Percentiles rank a stretch among this genome's conserved stretches.
Conservation (phyloP, 2,329 filamentous ascomycete species). For the Fusarium napiforme region DNA sequence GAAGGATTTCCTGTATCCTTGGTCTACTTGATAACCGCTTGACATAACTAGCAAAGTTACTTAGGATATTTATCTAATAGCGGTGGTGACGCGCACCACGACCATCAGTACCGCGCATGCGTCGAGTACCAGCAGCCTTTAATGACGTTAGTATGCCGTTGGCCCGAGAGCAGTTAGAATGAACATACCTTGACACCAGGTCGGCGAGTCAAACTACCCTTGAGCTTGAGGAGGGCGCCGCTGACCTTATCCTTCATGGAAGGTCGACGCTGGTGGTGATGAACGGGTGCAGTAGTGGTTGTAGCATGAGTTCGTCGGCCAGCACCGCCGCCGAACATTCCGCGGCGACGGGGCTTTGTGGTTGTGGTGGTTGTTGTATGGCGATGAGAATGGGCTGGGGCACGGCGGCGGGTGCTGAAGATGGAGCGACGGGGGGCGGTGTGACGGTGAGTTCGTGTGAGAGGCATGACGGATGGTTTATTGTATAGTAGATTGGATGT, state of each 20-base stretch:
- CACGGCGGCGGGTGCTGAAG: conserved; percentile 40
- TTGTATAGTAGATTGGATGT: not conserved
- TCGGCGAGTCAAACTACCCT: conserved; percentile 73
- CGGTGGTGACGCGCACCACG: conserved; percentile 61
- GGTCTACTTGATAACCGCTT: not conserved
- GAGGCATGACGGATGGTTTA: conserved; percentile 46
- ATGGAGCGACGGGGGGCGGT: conserved; percentile 45
- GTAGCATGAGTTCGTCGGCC: conserved; percentile 52
- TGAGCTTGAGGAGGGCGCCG: conserved; percentile 78
- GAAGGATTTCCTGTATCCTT: conserved; percentile 10
- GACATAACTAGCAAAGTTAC: not conserved
- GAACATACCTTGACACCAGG: conserved; percentile 74
- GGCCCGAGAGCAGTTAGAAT: not conserved
- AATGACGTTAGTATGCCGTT: conserved; percentile 11
- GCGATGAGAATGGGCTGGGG: conserved; percentile 40
- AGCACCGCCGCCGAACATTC: conserved; percentile 55
- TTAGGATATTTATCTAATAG: conserved; percentile 18
- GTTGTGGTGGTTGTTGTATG: conserved; percentile 52
- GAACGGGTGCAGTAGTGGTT: conserved; percentile 48
- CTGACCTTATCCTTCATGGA: conserved; percentile 81
- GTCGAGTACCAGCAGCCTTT: conserved; percentile 76
- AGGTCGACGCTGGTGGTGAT: conserved; percentile 75
- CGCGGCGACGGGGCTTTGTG: conserved; percentile 53
- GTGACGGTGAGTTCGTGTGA: conserved; percentile 41
- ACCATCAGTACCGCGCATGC: conserved; percentile 80